Base-by-base conservation (phyloP, 331 rosid species). In the Acacia concinna region DNA sequence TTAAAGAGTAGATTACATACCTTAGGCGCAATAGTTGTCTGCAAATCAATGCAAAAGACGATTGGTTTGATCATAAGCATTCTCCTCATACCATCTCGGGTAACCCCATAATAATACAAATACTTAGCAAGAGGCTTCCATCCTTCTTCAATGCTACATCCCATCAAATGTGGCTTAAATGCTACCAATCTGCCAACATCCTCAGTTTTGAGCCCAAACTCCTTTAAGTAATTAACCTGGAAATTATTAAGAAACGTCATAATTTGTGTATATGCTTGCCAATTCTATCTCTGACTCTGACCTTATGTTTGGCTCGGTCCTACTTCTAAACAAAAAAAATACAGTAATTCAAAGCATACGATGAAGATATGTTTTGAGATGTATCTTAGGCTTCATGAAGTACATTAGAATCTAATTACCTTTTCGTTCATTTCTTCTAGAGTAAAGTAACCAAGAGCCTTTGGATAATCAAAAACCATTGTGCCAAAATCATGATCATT, bases 61-160 rank as follows among this genome's bases (percentile, higher is more conserved):
- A 95, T 91, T 34, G 98, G 98, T 85, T 92, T 95, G 73, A 90
- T 73, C 64, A 77, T 81, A 78, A 95, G 97, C 80, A 95, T 92
- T 84, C 97, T 91, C 91, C 85, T 91, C 97, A 95, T 89, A 74
- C 97, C 98, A 76, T 95, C 97, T 78, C 87, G 84, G 51, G 97
- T 84, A 64, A 95, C 84, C 68, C 98, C 98, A 74, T 62, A 88
- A 84, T 92, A 95, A 78, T 92, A 91, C 52, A 92, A 81, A 76
- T 95, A 92, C 89, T 89, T 92, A 30, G 89, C 94, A 83, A 95
- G 94, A 80, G 98, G 97, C 80, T 90, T 92, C 97, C 97, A 92
- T 75, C 83, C 87, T 80, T 87, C 98, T 68, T 94, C 97, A 74
- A 94, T 92, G 88, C 96, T 86, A 84, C 97, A 86, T 6, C 89